A percentile compares a stretch with the other conserved stretches of the same genome.
Evolutionary conservation across 176 grass and related monocot genomes (phyloP).

Genomic region (Alopecurus myosuroides): DNA sequence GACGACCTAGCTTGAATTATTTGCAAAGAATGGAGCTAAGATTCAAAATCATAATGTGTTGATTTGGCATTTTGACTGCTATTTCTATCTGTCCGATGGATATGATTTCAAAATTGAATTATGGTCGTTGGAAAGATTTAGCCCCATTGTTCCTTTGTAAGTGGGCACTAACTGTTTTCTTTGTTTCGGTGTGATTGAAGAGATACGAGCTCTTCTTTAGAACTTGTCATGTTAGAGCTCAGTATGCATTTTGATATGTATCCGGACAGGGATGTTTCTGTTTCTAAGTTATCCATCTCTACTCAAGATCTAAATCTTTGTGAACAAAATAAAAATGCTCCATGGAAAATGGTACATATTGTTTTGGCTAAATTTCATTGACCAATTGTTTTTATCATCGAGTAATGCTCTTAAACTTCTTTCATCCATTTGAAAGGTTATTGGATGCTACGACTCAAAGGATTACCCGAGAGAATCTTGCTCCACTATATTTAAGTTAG

Average conservation of each 20-base stretch:
- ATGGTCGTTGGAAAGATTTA: no score
- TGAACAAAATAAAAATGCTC: constrained; percentile 72
- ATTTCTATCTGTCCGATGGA: no score
- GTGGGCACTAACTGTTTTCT: no score
- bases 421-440: constrained; percentile 54
- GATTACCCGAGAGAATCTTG: constrained; percentile 83
- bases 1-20: no score
- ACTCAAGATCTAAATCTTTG: constrained; percentile 67
- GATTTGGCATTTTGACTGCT: no score
- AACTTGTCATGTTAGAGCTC: constrained; percentile 59
- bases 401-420: constrained; percentile 23
- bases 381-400: neutral
- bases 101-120: no score
- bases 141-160: no score
- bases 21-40: no score
- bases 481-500: constrained; percentile 72
- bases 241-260: constrained; percentile 74
- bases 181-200: no score
- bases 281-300: constrained; percentile 64
- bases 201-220: constrained; percentile 60
- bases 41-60: no score
- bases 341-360: constrained; percentile 85
- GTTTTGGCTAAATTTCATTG: constrained; percentile 15
- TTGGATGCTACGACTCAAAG: constrained; percentile 79
- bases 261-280: constrained; percentile 72